These are phyloP conservation scores for Hyaloscypha bicolor DNA, from an alignment of 495 filamentous ascomycete genomes.

Conservation along the genomic window DNA sequence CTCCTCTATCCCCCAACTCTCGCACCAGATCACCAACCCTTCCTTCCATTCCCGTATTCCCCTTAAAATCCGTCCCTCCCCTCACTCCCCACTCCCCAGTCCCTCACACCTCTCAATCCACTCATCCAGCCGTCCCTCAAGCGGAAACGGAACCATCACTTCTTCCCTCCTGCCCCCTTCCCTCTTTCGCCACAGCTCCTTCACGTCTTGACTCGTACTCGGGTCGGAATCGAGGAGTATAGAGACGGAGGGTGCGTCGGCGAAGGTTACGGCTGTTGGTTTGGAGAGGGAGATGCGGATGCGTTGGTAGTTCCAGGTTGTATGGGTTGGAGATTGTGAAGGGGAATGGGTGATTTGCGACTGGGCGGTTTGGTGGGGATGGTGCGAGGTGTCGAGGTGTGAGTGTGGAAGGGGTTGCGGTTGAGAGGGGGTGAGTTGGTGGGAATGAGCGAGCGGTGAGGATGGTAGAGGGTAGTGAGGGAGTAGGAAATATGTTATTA, in stretches of 20 bases:
- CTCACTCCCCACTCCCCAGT: background rate
- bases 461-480: background rate
- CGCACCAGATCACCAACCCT: too few species aligned
- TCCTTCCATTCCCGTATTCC: too few species aligned
- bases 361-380: background rate
- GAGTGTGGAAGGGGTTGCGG: background rate
- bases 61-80: background rate
- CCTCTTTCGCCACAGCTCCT: conserved; percentile 3
- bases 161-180: background rate
- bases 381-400: background rate
- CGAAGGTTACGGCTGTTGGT: conserved; percentile 58
- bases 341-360: too few species aligned
- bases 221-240: conserved; percentile 36
- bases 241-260: conserved; percentile 59
- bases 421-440: background rate
- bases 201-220: conserved; percentile 2
- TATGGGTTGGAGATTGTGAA: too few species aligned
- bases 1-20: too few species aligned
- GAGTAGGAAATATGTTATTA: conserved; percentile 39
- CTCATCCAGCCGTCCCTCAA: conserved; percentile 14
- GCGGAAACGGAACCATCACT: conserved; percentile 7
- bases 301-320: conserved; percentile 25
- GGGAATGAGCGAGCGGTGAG: background rate
- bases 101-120: conserved; percentile 16
- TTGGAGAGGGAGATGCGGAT: conserved; percentile 57